These are phyloP conservation scores for Leersia perrieri DNA, from an alignment of 176 grass and related monocot genomes.

Conservation along the genomic window DNA sequence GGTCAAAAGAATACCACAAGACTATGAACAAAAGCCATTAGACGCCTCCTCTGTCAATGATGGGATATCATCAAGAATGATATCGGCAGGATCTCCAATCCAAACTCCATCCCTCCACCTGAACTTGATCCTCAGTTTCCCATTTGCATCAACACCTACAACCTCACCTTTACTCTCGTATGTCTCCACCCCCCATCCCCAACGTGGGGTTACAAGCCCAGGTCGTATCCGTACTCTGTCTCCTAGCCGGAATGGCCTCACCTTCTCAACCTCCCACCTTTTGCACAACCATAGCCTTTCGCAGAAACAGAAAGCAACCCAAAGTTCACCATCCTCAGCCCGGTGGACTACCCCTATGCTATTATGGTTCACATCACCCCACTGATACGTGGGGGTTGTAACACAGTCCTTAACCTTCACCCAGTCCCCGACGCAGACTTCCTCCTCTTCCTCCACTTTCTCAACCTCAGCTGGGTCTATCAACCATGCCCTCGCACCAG, in stretches of 20 bases:
- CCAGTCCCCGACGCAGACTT: constrained; percentile 78
- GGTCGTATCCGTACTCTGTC: constrained; percentile 75
- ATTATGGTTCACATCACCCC: constrained; percentile 84
- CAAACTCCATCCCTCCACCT: constrained; percentile 91
- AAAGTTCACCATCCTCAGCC: constrained; percentile 83
- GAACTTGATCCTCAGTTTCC: constrained; percentile 94
- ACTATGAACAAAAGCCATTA: constrained; percentile 67
- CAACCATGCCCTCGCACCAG: constrained; percentile 91
- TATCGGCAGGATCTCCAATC: constrained; percentile 94
- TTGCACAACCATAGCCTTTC: constrained; percentile 97
- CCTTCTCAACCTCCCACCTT: constrained; percentile 85
- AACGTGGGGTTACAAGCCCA: constrained; percentile 76
- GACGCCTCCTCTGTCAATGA: constrained; percentile 40
- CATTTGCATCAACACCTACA: constrained; percentile 89
- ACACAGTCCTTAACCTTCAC: constrained; percentile 86
- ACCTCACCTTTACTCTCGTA: constrained; percentile 81
- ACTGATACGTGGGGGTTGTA: constrained; percentile 81
- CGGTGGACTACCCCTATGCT: constrained; percentile 91
- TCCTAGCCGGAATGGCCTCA: constrained; percentile 68
- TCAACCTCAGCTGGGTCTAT: constrained; percentile 96
- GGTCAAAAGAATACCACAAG: constrained; percentile 56
- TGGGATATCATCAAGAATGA: constrained; percentile 71
- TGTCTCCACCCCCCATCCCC: constrained; percentile 97
- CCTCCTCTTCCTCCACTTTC: constrained; percentile 85
- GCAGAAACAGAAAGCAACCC: constrained; percentile 95